phyloP scores from a whole-genome alignment of 2,329 filamentous ascomycete species.

The Talaromyces funiculosus region DNA sequence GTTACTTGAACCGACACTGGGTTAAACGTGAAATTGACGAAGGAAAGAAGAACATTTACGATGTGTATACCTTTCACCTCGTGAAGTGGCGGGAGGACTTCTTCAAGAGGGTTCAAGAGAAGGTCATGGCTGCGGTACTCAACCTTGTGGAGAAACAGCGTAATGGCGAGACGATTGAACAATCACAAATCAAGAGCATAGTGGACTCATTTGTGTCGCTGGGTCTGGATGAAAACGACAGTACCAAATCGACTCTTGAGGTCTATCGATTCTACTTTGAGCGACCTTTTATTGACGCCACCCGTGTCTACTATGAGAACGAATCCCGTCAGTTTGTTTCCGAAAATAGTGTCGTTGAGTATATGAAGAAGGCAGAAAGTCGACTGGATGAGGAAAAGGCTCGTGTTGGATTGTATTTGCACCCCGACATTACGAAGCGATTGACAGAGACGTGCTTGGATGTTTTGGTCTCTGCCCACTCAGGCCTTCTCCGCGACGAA shows the following conservation, averaged over 20 bases:
- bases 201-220: conserved; percentile 95
- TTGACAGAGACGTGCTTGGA: conserved; percentile 84
- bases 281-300: conserved; percentile 81
- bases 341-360: conserved; percentile 96
- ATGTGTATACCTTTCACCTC: conserved; percentile 93
- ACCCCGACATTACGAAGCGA: conserved; percentile 77
- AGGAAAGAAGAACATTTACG: conserved; percentile 95
- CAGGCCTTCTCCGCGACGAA: conserved; percentile 79
- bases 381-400: conserved; percentile 90
- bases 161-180: conserved; percentile 95
- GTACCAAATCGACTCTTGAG: conserved; percentile 87
- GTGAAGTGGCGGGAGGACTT: conserved; percentile 93
- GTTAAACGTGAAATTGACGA: conserved; percentile 98
- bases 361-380: conserved; percentile 98
- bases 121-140: conserved; percentile 92
- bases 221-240: conserved; percentile 87
- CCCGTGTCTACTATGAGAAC: conserved; percentile 76
- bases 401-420: conserved; percentile 84
- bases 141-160: conserved; percentile 96
- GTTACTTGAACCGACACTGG: conserved; percentile 96
- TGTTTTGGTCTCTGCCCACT: conserved; percentile 85
- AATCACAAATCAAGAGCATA: conserved; percentile 92
- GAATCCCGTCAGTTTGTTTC: conserved; percentile 93
- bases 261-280: conserved; percentile 93
- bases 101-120: conserved; percentile 74